These are phyloP conservation scores for Dioszegia crocea DNA, from an alignment of 768 basidiomycete genomes.

Conservation along the genomic window DNA sequence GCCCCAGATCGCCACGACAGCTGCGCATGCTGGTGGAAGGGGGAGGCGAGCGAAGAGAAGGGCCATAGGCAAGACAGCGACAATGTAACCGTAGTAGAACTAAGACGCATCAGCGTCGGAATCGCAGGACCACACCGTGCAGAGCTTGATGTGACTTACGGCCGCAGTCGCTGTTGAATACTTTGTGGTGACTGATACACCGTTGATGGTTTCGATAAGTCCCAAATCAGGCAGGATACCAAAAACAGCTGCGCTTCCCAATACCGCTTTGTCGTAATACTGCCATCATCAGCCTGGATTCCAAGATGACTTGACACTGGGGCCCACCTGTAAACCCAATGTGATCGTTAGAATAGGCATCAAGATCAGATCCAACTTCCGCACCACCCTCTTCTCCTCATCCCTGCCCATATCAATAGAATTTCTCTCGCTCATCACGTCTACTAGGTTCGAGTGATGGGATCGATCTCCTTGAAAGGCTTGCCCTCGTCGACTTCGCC, in stretches of 20 bases:
- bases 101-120: background rate
- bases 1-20: slow-evolving; percentile 37
- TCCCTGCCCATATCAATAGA: background rate
- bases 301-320: background rate
- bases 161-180: slow-evolving; percentile 48
- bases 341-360: slow-evolving; percentile 48
- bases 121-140: background rate
- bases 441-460: no score
- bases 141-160: slow-evolving; percentile 7
- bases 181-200: slow-evolving; percentile 35
- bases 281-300: slow-evolving; percentile 1
- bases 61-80: slow-evolving; percentile 43
- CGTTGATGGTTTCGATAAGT: slow-evolving; percentile 33
- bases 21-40: slow-evolving; percentile 19
- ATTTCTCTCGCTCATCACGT: background rate
- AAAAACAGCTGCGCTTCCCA: slow-evolving; percentile 46
- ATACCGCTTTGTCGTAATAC: slow-evolving; percentile 48
- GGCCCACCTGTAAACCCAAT: slow-evolving; percentile 40
- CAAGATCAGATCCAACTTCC: slow-evolving; percentile 37
- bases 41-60: slow-evolving; percentile 34
- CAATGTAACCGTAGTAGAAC: slow-evolving; percentile 50
- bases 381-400: slow-evolving; percentile 24
- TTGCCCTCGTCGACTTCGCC: no score
- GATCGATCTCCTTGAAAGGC: no score
- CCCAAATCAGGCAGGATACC: slow-evolving; percentile 46